Evolutionary conservation across 179 eudicot genomes (phyloP).

Genomic region (Drosera spatulata): DNA sequence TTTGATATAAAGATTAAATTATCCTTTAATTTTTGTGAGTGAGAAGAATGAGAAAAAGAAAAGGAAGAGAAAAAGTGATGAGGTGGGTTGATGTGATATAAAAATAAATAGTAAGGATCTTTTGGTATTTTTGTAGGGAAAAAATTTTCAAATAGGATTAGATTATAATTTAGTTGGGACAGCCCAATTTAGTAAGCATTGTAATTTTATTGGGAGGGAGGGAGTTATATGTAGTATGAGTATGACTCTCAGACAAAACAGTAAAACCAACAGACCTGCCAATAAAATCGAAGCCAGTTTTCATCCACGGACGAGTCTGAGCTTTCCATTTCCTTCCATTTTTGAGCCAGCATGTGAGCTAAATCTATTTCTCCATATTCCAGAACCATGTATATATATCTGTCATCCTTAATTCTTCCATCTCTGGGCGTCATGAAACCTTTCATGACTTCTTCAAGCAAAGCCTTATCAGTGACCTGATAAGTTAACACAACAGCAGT

Average conservation of each 20-base stretch:
- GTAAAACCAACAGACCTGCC: conserved; percentile 56
- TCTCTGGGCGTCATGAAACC: conserved; percentile 70
- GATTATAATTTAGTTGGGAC: too few species aligned
- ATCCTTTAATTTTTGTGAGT: too few species aligned
- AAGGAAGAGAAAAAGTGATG: too few species aligned
- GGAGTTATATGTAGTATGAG: neutral
- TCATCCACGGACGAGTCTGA: conserved; percentile 58
- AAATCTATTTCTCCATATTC: conserved; percentile 97
- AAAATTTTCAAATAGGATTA: too few species aligned
- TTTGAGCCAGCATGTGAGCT: conserved; percentile 93
- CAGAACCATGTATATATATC: conserved; percentile 88
- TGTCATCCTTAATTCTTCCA: conserved; percentile 69
- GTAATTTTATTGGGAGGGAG: too few species aligned
- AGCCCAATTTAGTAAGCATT: too few species aligned
- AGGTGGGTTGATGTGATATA: too few species aligned
- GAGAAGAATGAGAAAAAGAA: too few species aligned
- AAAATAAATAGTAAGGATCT: too few species aligned
- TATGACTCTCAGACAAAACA: neutral
- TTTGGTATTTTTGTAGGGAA: too few species aligned
- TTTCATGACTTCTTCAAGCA: conserved; percentile 76
- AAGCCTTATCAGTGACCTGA: conserved; percentile 92
- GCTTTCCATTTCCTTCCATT: conserved; percentile 75
- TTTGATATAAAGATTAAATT: too few species aligned
- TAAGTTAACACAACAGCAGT: neutral
- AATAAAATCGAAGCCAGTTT: conserved; percentile 92